Base-by-base conservation (phyloP, 2,329 filamentous ascomycete species). In the Botrytis medusae region DNA sequence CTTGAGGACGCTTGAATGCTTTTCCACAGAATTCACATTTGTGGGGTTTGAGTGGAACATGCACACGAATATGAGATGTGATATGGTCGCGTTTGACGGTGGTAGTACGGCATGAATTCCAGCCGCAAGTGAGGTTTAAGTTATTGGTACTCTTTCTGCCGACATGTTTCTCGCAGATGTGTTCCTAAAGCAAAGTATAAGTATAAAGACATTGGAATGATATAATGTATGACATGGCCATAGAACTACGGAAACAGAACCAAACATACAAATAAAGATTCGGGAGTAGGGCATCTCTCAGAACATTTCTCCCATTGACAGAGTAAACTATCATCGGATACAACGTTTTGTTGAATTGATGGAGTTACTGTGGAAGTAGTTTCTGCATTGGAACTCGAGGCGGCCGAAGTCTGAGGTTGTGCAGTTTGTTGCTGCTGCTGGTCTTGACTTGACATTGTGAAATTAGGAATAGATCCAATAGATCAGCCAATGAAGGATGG, bases 121-220 rank as follows among this genome's bases (percentile, higher is more conserved):
- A 99, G 82, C 97, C 93, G 85, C 96, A 99, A 72, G 94, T 98
- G 82, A 99, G 84, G 84, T 96, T 98, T 81, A 99, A 87, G 84
- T 99, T 99, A 86, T 98, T 98, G 81, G 96, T 99, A 86, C 93
- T 97, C 87, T 99, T 99, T 84, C 96, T 94, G 77, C 96, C 96
- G 82, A 99, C 95, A 87, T 99, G 96, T 81, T 94, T 93, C 83
- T 98, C 96, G 84, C 96, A 98, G 78, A 99, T 95, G 84, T 99
- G 96, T 80, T 98, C 95, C 95, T 98, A 79, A 20, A 42, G 63
- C 61, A 44, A 16, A 59, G 64, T 59, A 69, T 75, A 72, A 76
- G 72, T 40, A n/a, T 29, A 8, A 32, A 14, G 34, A 40, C 44
- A 12, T 48, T 63, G 22, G 37, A 54, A 20, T 29, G 63, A 40